Evolutionary conservation across 257 asterid genomes (phyloP), one percentile per base, ranked within the genome.

Genomic region (Fraxinus anomala): DNA sequence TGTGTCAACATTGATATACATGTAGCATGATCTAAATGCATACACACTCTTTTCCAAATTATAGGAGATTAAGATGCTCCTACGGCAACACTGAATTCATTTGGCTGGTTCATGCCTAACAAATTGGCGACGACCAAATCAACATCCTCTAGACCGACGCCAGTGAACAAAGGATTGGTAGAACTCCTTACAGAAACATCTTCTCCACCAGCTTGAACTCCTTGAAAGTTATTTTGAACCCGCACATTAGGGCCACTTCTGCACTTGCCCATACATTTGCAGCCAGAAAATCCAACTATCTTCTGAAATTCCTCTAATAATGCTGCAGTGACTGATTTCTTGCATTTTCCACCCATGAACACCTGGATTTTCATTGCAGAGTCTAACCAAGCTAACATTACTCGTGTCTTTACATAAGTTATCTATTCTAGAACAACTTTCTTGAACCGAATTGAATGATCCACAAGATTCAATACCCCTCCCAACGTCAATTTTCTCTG

Each of bases 201-300:
- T 23, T 16, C 84, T 4, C 7, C 82, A 0, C 8, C 71, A 67
- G 13, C 42, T 8, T 30, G 40, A 14, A 21, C 76, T 12, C 74
- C 81, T 9, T 71, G 75, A 6, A 16, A 5, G 28, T 21, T 83
- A 33, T 75, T 77, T 44, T 79, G 76, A 16, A 92, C 91, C 83
- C 85, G 89, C 13, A 95, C 94, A 80, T 87, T 89, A 0, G 99
- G 99, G 4, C 96, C 99, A n/a, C 86, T 85, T 2, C 83, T 85
- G 83, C 99, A 95, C 79, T 89, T 91, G 0, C 99, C 97, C 98
- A 95, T 88, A 80, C 98, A 95, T 82, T 91, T 95, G 89, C 99
- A 93, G 17, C 94, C 96, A 0, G 89, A 79, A 28, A 91, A 97
- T 44, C 87, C 87, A 65, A 82, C 94, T 1, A 30, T 83, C 73